Base-by-base conservation (phyloP, 495 filamentous ascomycete genomes). In the Penicillium samsonianum region DNA sequence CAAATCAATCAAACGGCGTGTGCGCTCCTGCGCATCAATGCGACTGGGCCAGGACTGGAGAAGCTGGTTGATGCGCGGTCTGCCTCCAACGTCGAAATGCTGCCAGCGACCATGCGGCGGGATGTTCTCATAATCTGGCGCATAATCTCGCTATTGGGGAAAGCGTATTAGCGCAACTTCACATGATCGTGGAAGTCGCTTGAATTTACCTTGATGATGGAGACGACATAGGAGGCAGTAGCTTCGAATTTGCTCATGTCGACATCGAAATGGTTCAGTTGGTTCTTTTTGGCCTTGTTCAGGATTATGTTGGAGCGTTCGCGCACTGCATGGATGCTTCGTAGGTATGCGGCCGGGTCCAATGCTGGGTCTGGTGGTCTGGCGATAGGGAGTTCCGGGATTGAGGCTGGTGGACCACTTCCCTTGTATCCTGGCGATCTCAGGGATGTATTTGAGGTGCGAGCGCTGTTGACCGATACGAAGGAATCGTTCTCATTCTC, bases 301-400 rank as follows among this genome's bases (percentile, higher is more conserved):
- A 89, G 79, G 35, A 98, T 80, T 53, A 92, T 69, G 57, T 74
- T 81, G 65, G 81, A 87, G 54, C 92, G 79, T 64, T 96, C 90
- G 30, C 95, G 82, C 10, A 98, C 91, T 20, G 94, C 85, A 67
- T 90, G 85, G 62, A 98, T 85, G 73, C 93, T 98, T 59, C 89
- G 82, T 56, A 98, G 84, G 74, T 98, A 98, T 51, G 86, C 92
- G 14, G 90, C 93, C 16, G 94, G 94, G 68, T 98, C 93, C 60
- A 95, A 78, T 48, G 84, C 82, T 63, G 94, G 93, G 77, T 98
- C 94, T 40, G 94, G 93, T 5, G 91, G 84, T 68, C 82, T 87
- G 49, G 94, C 90, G 23, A 97, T 83, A 49, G 90, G 80, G 59
- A 96, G 77, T 64, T 85, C 81, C 41, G 79, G 80, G 60, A 84